phyloP scores from a whole-genome alignment of 2,329 filamentous ascomycete genomes.

The Ophiostoma ips region DNA sequence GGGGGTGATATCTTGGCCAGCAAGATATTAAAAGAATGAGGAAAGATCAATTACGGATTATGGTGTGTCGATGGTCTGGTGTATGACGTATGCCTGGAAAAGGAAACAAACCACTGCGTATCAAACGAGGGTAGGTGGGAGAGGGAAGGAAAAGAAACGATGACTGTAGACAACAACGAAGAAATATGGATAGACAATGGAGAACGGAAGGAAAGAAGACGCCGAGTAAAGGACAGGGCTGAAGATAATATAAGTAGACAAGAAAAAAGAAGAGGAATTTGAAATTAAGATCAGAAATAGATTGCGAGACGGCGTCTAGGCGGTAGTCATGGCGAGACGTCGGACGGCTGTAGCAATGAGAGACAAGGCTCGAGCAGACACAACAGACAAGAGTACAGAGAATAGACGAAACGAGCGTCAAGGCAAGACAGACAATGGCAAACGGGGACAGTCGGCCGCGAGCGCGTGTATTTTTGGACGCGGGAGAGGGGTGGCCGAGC shows the following conservation, averaged over 20 bases:
- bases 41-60: not conserved
- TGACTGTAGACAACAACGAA: not conserved
- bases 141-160: not conserved
- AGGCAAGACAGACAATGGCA: not conserved
- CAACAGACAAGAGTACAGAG: not conserved
- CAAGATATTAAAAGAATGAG: not conserved
- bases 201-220: conserved; percentile 11
- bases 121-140: not conserved
- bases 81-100: not conserved
- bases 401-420: not conserved
- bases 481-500: not conserved
- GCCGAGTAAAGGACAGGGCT: not conserved
- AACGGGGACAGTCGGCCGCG: no score
- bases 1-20: not conserved
- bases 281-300: not conserved
- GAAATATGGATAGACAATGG: not conserved
- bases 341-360: no score
- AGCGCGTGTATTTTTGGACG: conserved; percentile 1
- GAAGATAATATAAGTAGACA: not conserved
- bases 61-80: no score
- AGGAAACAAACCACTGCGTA: not conserved
- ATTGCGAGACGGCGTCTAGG: no score
- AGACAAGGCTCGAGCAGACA: no score
- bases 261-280: not conserved
- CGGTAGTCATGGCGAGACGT: no score